Evolutionary conservation across 2,329 filamentous ascomycete species (phyloP).

Genomic region (Xylariaceae sp.): DNA sequence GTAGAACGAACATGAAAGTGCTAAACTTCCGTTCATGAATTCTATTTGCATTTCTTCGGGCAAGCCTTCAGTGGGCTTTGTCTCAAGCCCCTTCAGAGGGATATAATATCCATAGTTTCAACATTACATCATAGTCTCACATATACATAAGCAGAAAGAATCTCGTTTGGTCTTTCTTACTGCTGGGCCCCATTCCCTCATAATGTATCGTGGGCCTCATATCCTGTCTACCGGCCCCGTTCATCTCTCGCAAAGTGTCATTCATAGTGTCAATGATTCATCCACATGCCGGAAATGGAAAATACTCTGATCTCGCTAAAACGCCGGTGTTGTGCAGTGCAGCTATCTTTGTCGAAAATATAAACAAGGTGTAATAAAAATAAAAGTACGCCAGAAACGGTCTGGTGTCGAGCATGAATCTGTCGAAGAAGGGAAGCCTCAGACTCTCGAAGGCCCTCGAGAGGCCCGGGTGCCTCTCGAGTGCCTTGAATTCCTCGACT

Average conservation of each 20-base stretch:
- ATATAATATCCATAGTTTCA: constrained; percentile 13
- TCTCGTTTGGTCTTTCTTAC: neutral
- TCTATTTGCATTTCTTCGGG: constrained; percentile 6
- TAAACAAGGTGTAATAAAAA: constrained; percentile 23
- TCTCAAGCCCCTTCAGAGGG: constrained; percentile 3
- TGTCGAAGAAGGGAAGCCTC: neutral
- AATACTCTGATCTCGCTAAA: constrained; percentile 25
- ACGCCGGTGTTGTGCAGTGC: constrained; percentile 36
- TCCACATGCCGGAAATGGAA: constrained; percentile 12
- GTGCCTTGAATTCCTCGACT: constrained; percentile 37
- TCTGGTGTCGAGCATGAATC: neutral
- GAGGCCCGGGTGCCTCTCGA: constrained; percentile 37
- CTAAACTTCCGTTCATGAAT: neutral
- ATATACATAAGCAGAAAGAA: constrained; percentile 19
- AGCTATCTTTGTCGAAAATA: constrained; percentile 25
- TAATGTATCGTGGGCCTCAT: constrained; percentile 20
- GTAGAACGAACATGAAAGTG: too few relatives aligned
- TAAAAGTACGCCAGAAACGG: neutral
- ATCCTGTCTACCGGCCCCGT: neutral
- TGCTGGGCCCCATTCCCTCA: constrained; percentile 9
- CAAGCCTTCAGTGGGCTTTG: neutral
- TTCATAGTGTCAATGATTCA: neutral
- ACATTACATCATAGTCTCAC: constrained; percentile 23
- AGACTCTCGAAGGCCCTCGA: constrained; percentile 29
- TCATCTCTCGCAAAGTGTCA: constrained; percentile 7